Base-by-base conservation (phyloP, 1,284 basidiomycete genomes). In the Vanrija pseudolonga region DNA sequence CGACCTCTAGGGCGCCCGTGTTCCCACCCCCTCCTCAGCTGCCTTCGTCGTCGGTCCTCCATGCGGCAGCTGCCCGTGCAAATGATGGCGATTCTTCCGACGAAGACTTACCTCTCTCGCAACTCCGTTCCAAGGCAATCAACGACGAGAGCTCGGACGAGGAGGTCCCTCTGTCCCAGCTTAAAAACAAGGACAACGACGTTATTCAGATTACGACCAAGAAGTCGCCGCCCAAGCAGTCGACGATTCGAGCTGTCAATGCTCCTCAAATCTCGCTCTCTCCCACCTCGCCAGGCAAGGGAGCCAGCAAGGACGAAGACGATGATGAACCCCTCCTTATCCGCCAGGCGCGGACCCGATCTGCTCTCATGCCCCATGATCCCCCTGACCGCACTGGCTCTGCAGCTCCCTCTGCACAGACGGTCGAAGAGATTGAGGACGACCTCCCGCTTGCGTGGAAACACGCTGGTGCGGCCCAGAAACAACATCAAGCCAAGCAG, bases 361-460 rank as follows among this genome's bases (percentile, higher is more conserved):
- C 55, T 3, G 28, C 28, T 22, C 22, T 28, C 20, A 22, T 26
- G 15, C 24, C 39, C 19, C 24, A 45, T 12, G 24, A 22, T 15
- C n/a, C 43, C 11, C 22, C 15, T 6, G 36, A 26, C 8, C 19
- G 32, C 14, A 28, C 44, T 3, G 40, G 23, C 11, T 26, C 42
- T 1, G 42, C 32, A 18, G 41, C 26, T 36, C 22, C 45, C 2
- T 36, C 38, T 37, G 43, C 40, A 32, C 51, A 55, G 54, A 57
- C 46, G 0, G 47, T 42, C 2, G 54, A 63, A 43, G 64, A 66
- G 42, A 64, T 65, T 11, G 71, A 71, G 45, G 71, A 73, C 60
- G 69, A 73, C 56, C 55, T 73, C 8, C 71, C 71, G 2, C 57
- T 73, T 2, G 71, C 62, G 1, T 71, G 64, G 60, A 69, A 71